phyloP scores from a whole-genome alignment of 176 grass and related monocot genomes.

The Eragrostis nindensis region DNA sequence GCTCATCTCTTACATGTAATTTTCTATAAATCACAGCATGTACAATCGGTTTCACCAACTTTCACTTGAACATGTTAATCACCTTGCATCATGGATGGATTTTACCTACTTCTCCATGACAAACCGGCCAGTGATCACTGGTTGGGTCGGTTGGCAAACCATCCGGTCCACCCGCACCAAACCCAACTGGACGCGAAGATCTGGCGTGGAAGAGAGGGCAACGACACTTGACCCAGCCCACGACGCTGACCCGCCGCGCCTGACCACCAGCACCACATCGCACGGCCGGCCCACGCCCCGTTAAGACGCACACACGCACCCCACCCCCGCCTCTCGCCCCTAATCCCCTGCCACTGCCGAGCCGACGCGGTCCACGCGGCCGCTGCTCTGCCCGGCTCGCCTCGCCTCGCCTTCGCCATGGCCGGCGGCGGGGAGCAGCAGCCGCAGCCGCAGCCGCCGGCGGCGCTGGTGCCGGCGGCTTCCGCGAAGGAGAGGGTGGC shows the following conservation, averaged over 20 bases:
- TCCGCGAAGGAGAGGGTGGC: constrained; percentile 28
- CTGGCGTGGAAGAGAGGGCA: constrained; percentile 42
- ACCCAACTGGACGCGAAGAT: constrained; percentile 1
- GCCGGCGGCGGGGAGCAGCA: constrained; percentile 30
- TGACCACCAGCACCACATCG: neutral
- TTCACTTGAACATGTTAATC: too few species aligned
- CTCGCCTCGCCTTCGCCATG: constrained; percentile 33
- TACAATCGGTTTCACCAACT: too few species aligned
- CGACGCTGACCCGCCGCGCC: constrained; percentile 29
- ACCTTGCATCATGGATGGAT: neutral
- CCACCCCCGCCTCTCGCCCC: neutral
- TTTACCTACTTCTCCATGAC: neutral
- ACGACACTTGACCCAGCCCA: constrained; percentile 28
- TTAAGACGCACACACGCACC: constrained; percentile 8
- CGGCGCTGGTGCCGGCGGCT: neutral
- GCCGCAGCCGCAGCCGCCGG: too few species aligned
- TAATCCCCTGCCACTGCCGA: constrained; percentile 31
- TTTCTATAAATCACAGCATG: too few species aligned
- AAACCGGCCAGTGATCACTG: neutral
- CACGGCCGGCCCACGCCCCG: constrained; percentile 11
- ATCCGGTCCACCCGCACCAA: constrained; percentile 17
- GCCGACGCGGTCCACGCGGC: neutral
- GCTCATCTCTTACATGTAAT: too few species aligned
- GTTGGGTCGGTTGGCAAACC: neutral
- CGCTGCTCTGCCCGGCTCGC: neutral